Conservation (phyloP, 2,329 filamentous ascomycete species). For the Raffaelea arxii region DNA sequence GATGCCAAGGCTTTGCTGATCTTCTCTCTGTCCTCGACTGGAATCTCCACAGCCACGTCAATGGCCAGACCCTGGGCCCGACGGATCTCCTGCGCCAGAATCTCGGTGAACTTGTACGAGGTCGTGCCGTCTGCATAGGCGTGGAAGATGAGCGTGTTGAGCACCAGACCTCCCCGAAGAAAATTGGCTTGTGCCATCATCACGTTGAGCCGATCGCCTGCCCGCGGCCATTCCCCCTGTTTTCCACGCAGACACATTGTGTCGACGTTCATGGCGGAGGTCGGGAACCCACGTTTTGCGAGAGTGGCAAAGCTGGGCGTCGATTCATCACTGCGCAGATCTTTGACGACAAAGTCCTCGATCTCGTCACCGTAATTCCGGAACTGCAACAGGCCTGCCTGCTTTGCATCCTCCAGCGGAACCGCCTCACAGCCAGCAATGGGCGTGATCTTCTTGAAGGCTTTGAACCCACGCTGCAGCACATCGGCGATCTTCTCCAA, state of each 20-base stretch:
- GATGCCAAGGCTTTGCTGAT: background rate
- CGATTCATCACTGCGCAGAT: background rate
- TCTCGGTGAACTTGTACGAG: conserved; percentile 4
- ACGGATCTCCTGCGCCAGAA: conserved; percentile 1
- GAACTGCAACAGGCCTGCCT: conserved; percentile 1
- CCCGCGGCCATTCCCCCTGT: conserved; percentile 2
- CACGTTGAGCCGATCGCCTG: conserved; percentile 1
- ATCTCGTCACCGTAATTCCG: conserved; percentile 3
- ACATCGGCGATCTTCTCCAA: background rate
- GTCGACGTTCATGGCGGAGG: background rate
- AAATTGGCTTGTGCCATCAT: conserved; percentile 4
- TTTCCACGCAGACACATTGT: background rate
- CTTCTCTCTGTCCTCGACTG: background rate
- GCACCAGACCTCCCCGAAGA: conserved; percentile 1
- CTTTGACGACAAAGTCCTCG: conserved; percentile 2
- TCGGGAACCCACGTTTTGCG: background rate
- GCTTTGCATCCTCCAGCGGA: background rate
- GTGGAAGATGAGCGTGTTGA: conserved; percentile 1
- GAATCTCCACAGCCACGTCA: background rate
- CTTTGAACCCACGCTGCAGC: background rate
- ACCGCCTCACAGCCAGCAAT: conserved; percentile 2
- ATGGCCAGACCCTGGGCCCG: background rate
- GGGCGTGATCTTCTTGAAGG: background rate
- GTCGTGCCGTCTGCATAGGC: conserved; percentile 3
- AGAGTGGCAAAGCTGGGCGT: background rate